These are phyloP conservation scores for Thuidium tamariscinum DNA, from an alignment of 225 moss, liverwort and hornwort genomes.

Conservation along the genomic window DNA sequence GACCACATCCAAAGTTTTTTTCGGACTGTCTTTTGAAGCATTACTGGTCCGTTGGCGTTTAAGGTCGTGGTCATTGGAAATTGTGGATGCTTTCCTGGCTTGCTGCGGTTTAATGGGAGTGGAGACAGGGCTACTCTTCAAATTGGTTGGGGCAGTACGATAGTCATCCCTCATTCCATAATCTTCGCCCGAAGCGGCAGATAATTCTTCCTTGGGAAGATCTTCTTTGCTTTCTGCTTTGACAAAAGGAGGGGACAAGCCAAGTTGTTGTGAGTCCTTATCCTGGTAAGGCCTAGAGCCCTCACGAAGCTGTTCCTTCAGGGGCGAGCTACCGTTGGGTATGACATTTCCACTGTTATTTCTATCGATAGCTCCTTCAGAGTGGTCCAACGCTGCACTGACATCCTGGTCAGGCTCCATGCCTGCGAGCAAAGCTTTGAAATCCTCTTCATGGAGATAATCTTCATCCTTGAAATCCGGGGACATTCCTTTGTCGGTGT, in stretches of 20 bases:
- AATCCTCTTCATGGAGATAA: conserved; percentile 44
- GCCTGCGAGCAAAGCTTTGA: conserved; percentile 64
- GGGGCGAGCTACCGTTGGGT: neutral
- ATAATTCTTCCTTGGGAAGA: neutral
- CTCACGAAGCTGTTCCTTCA: neutral
- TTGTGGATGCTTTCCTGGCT: conserved; percentile 13
- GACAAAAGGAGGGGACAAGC: neutral
- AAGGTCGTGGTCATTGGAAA: neutral
- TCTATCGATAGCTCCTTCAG: neutral
- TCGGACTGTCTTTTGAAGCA: neutral
- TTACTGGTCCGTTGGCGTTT: conserved; percentile 28
- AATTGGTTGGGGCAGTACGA: neutral
- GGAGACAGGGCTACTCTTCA: conserved; percentile 4
- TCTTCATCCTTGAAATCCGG: conserved; percentile 23
- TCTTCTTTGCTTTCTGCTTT: neutral
- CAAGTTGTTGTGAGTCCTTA: neutral
- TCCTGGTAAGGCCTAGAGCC: neutral
- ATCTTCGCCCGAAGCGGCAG: neutral
- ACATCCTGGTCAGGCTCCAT: conserved; percentile 82
- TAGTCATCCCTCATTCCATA: neutral
- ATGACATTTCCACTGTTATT: neutral
- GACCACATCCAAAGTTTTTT: neutral
- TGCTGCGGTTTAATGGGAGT: conserved; percentile 8
- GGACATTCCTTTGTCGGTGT: neutral
- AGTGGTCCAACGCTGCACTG: conserved; percentile 6